These are phyloP conservation scores for Talaromyces liani DNA, from an alignment of 495 filamentous ascomycete genomes.

Conservation along the genomic window DNA sequence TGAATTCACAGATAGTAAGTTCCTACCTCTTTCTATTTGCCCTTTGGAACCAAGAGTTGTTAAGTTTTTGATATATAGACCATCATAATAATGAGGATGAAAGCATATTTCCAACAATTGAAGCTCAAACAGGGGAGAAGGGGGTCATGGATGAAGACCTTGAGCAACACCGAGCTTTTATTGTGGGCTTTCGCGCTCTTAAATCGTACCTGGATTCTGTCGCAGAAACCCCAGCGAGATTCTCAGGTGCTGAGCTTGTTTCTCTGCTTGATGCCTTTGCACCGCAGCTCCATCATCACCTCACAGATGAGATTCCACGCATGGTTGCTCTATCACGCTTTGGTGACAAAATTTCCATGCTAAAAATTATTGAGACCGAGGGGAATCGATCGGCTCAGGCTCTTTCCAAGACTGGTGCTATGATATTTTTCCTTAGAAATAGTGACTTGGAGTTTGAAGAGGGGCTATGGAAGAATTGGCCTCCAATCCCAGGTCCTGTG, in stretches of 20 bases:
- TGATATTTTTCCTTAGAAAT: background rate
- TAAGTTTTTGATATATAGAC: background rate
- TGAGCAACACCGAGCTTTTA: background rate
- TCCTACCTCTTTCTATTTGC: background rate
- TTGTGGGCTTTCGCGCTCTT: background rate
- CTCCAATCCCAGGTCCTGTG: background rate
- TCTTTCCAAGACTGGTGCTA: background rate
- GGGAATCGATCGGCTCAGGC: background rate
- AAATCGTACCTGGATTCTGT: background rate
- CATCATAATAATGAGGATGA: constrained; percentile 2
- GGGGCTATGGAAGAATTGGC: background rate
- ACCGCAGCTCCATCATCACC: background rate
- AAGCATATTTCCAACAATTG: background rate
- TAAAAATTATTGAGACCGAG: background rate
- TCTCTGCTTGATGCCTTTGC: background rate
- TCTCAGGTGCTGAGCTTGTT: background rate
- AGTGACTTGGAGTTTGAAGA: constrained; percentile 2
- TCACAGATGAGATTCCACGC: background rate
- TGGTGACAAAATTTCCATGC: constrained; percentile 1
- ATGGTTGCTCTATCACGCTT: background rate
- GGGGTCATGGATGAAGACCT: background rate
- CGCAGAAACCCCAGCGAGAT: background rate
- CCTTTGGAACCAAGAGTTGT: background rate
- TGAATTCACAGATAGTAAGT: constrained; percentile 3
- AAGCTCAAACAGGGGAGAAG: constrained; percentile 1